Evolutionary conservation across 805 yeast species (phyloP).

Genomic region (Wickerhamiella sorbophila): DNA sequence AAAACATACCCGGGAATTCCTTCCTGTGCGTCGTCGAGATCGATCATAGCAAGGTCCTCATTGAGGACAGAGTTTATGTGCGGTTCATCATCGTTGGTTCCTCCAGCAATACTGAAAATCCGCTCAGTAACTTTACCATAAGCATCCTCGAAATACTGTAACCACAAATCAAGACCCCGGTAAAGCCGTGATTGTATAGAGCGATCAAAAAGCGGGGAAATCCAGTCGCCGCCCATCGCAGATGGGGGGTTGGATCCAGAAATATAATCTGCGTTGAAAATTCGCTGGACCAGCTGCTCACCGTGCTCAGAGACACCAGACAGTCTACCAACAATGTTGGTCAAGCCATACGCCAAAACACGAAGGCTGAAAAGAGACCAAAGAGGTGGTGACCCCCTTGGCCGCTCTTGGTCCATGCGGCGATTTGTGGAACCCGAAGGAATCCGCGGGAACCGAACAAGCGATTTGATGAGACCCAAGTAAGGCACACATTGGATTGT

Average conservation of each 20-base stretch:
- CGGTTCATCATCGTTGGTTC: neutral
- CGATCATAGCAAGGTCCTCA: conserved; percentile 12
- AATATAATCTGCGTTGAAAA: conserved; percentile 6
- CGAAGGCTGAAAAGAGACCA: conserved; percentile 18
- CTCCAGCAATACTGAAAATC: conserved; percentile 14
- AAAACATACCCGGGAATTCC: conserved; percentile 19
- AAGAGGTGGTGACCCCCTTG: conserved; percentile 3
- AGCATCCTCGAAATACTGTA: conserved; percentile 17
- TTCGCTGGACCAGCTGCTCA: conserved; percentile 11
- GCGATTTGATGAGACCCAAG: conserved; percentile 21
- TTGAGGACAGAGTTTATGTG: conserved; percentile 3
- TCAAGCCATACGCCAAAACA: conserved; percentile 19
- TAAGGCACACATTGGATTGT: conserved; percentile 19
- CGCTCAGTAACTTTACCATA: conserved; percentile 19
- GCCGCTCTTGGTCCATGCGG: neutral
- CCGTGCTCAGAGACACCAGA: conserved; percentile 14
- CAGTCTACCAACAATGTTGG: conserved; percentile 17
- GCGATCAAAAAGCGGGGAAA: conserved; percentile 13
- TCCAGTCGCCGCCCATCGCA: neutral
- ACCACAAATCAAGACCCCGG: conserved; percentile 24
- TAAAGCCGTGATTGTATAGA: conserved; percentile 19
- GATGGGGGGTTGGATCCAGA: neutral
- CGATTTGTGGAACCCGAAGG: conserved; percentile 6
- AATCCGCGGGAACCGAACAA: conserved; percentile 22
- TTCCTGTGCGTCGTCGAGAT: conserved; percentile 4